Base-by-base conservation (phyloP, 306 rosid genomes). In the Pyrus betulifolia region DNA sequence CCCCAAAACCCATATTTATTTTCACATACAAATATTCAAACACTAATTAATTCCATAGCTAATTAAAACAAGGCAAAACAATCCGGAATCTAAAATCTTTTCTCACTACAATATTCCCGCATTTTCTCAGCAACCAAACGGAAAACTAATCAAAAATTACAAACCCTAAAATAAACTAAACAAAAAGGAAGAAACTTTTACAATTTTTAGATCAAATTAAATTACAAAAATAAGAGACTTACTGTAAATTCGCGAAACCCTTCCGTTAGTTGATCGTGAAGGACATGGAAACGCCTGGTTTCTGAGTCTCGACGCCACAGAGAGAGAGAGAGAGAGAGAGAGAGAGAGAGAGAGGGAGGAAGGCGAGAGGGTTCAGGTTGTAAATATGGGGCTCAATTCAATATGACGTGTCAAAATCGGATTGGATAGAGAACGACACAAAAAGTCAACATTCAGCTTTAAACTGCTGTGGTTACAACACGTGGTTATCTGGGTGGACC, bases 321-420 rank as follows among this genome's bases (percentile, higher is more conserved):
- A 71, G 70, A 30, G 65, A 40, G 65, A 40, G 23, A 40, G 80
- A 79, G 35, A 40, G 65, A 40, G 23, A 40, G 80, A 79, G 35
- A 31, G 35, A 31, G 35, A 30, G 31, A 4, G 54, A 80, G 86
- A 30, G 81, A 74, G 79, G 23, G 82, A 67, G 30, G 19, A 35
- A 8, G 75, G 61, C 72, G 76, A 35, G 75, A 79, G 55, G 85
- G 86, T 85, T 88, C 86, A 80, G 88, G 85, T 71, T 74, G 77
- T 88, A 88, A 87, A 88, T 71, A 87, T 90, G 90, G 70, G 87
- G 71, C 88, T 78, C 83, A 75, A 79, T 38, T 65, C 63, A 1
- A 52, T 7, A 23, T 83, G 78, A 86, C 89, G 78, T 86, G 92
- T 42, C 74, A 2, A 18, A 3, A 1, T 0, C 0, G 2, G 25